phyloP scores from a whole-genome alignment of 768 basidiomycete species.

The Panaeolus cyanescens region DNA sequence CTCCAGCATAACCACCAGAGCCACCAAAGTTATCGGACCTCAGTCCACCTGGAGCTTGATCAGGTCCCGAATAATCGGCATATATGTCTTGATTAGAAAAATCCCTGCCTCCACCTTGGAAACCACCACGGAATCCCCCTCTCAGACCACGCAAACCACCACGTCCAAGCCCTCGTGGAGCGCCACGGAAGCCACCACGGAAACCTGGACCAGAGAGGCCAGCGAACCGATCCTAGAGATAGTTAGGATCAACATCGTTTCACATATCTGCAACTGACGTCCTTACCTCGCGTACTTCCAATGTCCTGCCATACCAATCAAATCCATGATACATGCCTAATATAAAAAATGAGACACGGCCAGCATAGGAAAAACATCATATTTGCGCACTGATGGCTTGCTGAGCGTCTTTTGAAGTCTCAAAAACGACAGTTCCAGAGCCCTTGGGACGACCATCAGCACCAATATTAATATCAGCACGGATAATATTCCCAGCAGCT shows the following conservation, averaged over 20 bases:
- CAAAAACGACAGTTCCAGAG: conserved; percentile 96
- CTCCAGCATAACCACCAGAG: conserved; percentile 25
- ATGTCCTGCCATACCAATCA: conserved; percentile 93
- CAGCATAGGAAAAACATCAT: not conserved
- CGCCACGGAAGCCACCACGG: conserved; percentile 59
- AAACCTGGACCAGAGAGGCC: conserved; percentile 75
- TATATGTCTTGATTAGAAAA: conserved; percentile 90
- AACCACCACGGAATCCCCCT: conserved; percentile 60
- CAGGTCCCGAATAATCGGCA: conserved; percentile 91
- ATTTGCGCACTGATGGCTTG: conserved; percentile 84
- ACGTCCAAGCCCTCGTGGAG: conserved; percentile 19
- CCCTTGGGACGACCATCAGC: conserved; percentile 94
- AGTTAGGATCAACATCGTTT: not conserved
- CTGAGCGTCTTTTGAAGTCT: conserved; percentile 85
- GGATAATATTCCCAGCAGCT: conserved; percentile 90
- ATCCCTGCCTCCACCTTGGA: conserved; percentile 59
- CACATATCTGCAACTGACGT: too few relatives aligned
- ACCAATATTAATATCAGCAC: conserved; percentile 94
- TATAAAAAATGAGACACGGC: not conserved
- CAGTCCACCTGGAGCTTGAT: conserved; percentile 45
- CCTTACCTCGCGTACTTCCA: conserved; percentile 95
- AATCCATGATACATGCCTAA: conserved; percentile 95
- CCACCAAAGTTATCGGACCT: conserved; percentile 38
- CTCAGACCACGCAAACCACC: conserved; percentile 47
- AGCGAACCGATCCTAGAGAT: conserved; percentile 80